Percentiles rank a stretch among this genome's conserved stretches.
Conservation (phyloP, 176 grass and related monocot species). For the Hordeum vulgare region DNA sequence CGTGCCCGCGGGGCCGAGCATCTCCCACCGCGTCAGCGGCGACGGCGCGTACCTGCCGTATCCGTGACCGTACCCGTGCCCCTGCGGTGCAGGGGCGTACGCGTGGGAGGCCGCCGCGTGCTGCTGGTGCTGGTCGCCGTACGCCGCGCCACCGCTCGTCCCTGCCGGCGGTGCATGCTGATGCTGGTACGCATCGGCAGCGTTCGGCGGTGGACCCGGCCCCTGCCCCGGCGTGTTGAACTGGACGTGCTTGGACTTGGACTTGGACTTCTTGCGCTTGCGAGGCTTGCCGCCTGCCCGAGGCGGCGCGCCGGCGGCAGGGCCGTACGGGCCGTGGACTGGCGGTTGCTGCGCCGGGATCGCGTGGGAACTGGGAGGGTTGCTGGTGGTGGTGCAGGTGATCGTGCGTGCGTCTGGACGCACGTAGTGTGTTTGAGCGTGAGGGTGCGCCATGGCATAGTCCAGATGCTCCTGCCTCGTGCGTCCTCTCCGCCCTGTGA, state of each 20-base stretch:
- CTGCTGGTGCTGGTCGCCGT: background rate
- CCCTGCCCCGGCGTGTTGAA: background rate
- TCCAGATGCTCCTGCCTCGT: conserved; percentile 5
- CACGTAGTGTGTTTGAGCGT: conserved; percentile 21
- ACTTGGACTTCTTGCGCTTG: conserved; percentile 13
- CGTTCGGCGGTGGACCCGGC: background rate
- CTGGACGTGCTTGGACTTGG: background rate
- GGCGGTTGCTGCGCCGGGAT: background rate
- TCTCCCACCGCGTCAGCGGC: conserved; percentile 56
- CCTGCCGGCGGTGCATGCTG: conserved; percentile 1
- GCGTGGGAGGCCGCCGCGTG: background rate
- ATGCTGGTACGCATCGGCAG: background rate
- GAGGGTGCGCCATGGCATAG: conserved; percentile 28
- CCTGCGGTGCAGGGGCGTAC: background rate
- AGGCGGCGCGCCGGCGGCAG: background rate
- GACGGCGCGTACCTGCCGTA: conserved; percentile 52
- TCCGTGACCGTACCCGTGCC: conserved; percentile 10
- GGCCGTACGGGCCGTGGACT: background rate
- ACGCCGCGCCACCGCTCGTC: background rate
- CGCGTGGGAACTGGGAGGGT: background rate
- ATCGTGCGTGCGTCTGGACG: background rate
- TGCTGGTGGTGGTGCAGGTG: background rate
- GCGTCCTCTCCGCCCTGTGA: background rate
- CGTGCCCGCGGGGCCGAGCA: background rate
- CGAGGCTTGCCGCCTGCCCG: background rate